Percentiles rank a stretch among this genome's conserved stretches.
Conservation (phyloP, 2,329 filamentous ascomycete genomes). For the Calonectria montana region DNA sequence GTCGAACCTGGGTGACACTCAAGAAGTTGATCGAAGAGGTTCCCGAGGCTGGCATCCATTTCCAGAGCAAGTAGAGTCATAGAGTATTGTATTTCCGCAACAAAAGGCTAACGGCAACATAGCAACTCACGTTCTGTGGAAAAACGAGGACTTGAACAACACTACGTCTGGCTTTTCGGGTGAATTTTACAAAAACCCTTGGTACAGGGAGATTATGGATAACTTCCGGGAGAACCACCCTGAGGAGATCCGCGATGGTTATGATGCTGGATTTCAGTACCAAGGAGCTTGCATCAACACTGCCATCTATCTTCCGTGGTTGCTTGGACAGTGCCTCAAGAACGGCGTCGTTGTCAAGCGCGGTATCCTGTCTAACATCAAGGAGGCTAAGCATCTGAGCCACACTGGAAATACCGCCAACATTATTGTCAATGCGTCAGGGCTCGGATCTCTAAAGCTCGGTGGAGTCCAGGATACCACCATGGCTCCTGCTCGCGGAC, state of each 20-base stretch:
- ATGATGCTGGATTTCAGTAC: conserved; percentile 80
- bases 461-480: conserved; percentile 83
- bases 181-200: conserved; percentile 75
- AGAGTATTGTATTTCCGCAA: not conserved
- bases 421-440: conserved; percentile 87
- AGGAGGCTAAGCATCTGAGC: conserved; percentile 67
- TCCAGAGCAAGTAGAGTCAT: conserved; percentile 66
- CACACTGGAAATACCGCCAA: conserved; percentile 70
- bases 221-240: conserved; percentile 74
- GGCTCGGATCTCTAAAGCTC: conserved; percentile 78
- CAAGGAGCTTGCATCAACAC: conserved; percentile 93
- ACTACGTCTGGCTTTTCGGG: conserved; percentile 59
- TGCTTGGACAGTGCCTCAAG: conserved; percentile 81
- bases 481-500: conserved; percentile 82
- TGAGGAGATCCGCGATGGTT: conserved; percentile 69
- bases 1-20: conserved; percentile 72
- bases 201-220: conserved; percentile 78
- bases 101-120: conserved; percentile 6
- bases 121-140: conserved; percentile 63
- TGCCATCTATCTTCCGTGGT: conserved; percentile 86
- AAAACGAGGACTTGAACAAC: conserved; percentile 70
- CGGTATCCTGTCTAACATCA: conserved; percentile 74
- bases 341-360: conserved; percentile 77
- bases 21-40: conserved; percentile 70
- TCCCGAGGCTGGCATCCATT: conserved; percentile 84